Conservation (phyloP, 78 protist species). For the Dictyostelium firmibasis region DNA sequence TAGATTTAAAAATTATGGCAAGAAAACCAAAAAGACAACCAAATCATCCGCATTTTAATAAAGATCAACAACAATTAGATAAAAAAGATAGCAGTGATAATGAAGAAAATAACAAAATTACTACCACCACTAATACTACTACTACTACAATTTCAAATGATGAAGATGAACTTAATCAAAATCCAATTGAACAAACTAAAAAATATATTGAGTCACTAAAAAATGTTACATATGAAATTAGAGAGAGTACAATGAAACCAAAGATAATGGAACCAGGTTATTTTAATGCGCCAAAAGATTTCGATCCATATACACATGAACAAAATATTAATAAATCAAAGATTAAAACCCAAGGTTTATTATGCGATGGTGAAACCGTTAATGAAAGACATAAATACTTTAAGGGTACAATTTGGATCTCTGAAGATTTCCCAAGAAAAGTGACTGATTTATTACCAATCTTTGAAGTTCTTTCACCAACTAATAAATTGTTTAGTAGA, state of each 20-base stretch:
- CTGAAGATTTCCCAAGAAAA: slow-evolving; percentile 53
- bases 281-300: slow-evolving; percentile 21
- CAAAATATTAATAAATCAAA: slow-evolving; percentile 33
- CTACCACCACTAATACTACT: neutral
- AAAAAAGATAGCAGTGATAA: neutral
- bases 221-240: neutral
- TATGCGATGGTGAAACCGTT: slow-evolving; percentile 59
- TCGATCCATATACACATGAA: slow-evolving; percentile 15
- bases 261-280: slow-evolving; percentile 19
- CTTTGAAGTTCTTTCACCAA: slow-evolving; percentile 51
- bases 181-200: neutral
- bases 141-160: too few relatives aligned
- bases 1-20: slow-evolving; percentile 16
- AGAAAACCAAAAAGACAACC: slow-evolving; percentile 33
- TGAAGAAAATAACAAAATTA: neutral
- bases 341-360: slow-evolving; percentile 8
- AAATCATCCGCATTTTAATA: neutral
- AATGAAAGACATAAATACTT: slow-evolving; percentile 28
- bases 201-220: neutral
- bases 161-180: neutral
- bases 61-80: neutral
- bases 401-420: slow-evolving; percentile 58
- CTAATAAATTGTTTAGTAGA: slow-evolving; percentile 59
- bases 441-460: slow-evolving; percentile 66
- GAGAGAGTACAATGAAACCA: slow-evolving; percentile 14